phyloP scores from a whole-genome alignment of 2,329 filamentous ascomycete species.

The Trichoderma atroviride region DNA sequence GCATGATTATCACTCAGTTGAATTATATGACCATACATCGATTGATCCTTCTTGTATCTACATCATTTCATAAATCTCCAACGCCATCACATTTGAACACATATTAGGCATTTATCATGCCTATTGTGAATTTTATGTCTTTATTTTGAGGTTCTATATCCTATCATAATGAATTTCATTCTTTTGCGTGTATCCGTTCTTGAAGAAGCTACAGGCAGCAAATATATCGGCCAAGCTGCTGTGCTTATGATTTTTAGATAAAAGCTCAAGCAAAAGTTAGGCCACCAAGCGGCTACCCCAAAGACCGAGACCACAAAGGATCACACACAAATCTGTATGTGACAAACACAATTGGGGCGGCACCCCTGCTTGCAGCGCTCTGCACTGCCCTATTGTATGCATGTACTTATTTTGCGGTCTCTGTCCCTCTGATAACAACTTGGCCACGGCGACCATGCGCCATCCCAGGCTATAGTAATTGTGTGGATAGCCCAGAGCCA shows the following conservation, averaged over 20 bases:
- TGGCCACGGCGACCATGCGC: not conserved
- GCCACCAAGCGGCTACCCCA: not conserved
- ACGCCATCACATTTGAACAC: too few relatives aligned
- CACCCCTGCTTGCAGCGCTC: not conserved
- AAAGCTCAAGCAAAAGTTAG: not conserved
- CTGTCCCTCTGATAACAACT: not conserved
- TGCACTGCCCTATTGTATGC: not conserved
- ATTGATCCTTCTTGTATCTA: too few relatives aligned
- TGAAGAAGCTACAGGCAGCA: not conserved
- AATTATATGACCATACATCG: too few relatives aligned
- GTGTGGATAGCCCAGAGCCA: not conserved
- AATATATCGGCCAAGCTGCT: not conserved
- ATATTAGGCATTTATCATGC: not conserved
- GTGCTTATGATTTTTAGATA: not conserved
- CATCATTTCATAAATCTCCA: too few relatives aligned
- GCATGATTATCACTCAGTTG: not conserved
- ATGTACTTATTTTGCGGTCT: not conserved
- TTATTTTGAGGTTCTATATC: not conserved
- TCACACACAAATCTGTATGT: not conserved
- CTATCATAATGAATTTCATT: not conserved
- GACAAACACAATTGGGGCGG: not conserved
- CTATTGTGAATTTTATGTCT: not conserved
- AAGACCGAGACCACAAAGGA: not conserved
- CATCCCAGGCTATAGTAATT: not conserved
- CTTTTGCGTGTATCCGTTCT: not conserved